Percentiles rank a stretch among this genome's conserved stretches.
Evolutionary conservation across 2,329 filamentous ascomycete species (phyloP).

Genomic region (Epichloe bromicola): DNA sequence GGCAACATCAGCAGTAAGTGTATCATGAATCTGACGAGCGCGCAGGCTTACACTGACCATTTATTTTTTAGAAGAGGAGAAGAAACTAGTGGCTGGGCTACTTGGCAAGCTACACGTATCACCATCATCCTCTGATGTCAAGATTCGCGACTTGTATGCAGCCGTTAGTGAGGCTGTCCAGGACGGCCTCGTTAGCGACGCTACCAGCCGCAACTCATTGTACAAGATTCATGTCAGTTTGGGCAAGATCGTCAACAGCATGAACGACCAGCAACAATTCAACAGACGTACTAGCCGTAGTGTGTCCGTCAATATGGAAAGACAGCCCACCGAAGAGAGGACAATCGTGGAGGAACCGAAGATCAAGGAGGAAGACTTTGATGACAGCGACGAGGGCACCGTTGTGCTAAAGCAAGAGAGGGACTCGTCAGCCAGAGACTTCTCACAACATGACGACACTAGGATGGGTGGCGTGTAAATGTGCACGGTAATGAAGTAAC

Average conservation of each 20-base stretch:
- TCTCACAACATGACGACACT: constrained; percentile 28
- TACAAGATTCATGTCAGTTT: constrained; percentile 56
- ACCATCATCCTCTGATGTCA: constrained; percentile 46
- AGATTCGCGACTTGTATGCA: constrained; percentile 43
- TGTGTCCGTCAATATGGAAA: constrained; percentile 24
- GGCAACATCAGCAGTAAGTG: constrained; percentile 53
- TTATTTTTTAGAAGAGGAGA: constrained; percentile 56
- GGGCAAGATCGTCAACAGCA: constrained; percentile 52
- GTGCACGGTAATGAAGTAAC: background rate
- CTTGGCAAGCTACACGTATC: constrained; percentile 74
- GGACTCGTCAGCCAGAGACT: constrained; percentile 26
- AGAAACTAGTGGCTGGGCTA: constrained; percentile 65
- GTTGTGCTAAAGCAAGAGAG: constrained; percentile 19
- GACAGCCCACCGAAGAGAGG: constrained; percentile 23
- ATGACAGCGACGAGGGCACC: constrained; percentile 23
- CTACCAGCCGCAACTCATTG: constrained; percentile 48
- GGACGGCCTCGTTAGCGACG: constrained; percentile 44
- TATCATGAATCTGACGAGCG: background rate
- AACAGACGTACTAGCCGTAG: constrained; percentile 31
- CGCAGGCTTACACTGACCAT: constrained; percentile 14
- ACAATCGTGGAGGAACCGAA: constrained; percentile 27
- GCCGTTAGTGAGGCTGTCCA: constrained; percentile 51
- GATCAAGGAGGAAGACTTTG: constrained; percentile 35
- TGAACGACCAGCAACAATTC: constrained; percentile 31
- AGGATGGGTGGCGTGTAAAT: constrained; percentile 12